These are phyloP conservation scores for Lepidium sativum DNA, from an alignment of 345 rosid species.

Conservation along the genomic window DNA sequence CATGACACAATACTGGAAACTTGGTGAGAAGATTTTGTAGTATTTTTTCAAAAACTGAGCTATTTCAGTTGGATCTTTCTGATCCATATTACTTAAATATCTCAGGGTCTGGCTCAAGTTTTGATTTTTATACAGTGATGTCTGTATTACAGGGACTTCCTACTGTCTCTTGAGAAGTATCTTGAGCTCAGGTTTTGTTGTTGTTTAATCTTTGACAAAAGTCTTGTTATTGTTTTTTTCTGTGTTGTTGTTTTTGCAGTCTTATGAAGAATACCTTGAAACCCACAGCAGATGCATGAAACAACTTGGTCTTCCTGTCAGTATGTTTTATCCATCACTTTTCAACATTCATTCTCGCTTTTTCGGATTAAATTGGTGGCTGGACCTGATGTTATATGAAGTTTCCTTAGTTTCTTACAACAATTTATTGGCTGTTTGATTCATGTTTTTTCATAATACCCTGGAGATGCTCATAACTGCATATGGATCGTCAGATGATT, in stretches of 20 bases:
- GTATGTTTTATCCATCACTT: conserved; percentile 31
- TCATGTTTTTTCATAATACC: neutral
- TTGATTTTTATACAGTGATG: neutral
- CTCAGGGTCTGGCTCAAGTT: neutral
- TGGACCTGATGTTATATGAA: neutral
- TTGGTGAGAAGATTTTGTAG: conserved; percentile 18
- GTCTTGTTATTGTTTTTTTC: conserved; percentile 9
- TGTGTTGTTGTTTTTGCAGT: conserved; percentile 41
- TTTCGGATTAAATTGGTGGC: neutral
- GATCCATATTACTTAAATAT: neutral
- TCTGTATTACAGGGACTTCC: neutral
- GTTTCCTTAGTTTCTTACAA: neutral
- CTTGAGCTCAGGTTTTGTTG: neutral
- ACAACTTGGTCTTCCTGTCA: conserved; percentile 51
- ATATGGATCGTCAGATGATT: neutral
- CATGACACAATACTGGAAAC: conserved; percentile 9
- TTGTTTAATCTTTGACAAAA: conserved; percentile 13
- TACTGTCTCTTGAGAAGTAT: conserved; percentile 6
- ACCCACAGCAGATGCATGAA: conserved; percentile 64
- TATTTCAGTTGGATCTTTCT: neutral
- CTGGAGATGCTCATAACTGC: conserved; percentile 1
- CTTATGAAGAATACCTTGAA: conserved; percentile 93
- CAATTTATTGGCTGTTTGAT: neutral
- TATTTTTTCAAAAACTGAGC: neutral
- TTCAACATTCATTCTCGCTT: neutral